Base-by-base conservation (phyloP, 2,329 filamentous ascomycete species). In the Parafenestella ontariensis region DNA sequence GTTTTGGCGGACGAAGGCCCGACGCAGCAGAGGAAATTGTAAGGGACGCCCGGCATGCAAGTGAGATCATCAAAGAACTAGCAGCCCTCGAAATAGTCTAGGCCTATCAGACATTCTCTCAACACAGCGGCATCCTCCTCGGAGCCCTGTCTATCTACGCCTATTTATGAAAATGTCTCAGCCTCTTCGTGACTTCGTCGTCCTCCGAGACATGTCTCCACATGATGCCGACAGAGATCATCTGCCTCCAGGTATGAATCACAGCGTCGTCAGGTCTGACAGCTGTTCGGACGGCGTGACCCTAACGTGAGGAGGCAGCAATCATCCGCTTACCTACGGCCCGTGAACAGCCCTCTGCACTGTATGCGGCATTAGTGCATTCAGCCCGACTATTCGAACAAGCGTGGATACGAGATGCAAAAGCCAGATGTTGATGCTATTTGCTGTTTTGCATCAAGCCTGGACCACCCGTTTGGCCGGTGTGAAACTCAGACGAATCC, bases 271-370 rank as follows among this genome's bases (percentile, higher is more conserved):
- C 46, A 40, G 40, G 43, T 10, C 41, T 31, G 52, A 41, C 55
- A 50, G 36, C 45, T 26, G 54, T 49, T 37, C 26, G 23, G 56
- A 46, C 41, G 45, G 26, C 53, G 45, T 52, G 49, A 56, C 54
- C 13, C 1, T 1, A n/a, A 21, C 20, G 23, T 28, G 42, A 13
- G 31, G 55, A 52, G 50, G 52, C 43, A 54, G 47, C 53, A 56
- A 26, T 39, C 45, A 11, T 52, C 42, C 64, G 64, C 65, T 64
- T 68, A 64, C 24, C 29, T 21, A 34, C 64, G 65, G 65, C 48
- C 64, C 65, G 64, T 46, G 40, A 54, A 54, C 60, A 61, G 34
- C 59, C 56, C 39, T 36, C 33, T 46, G 44, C 17, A 41, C 28
- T 20, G 37, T 11, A 15, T 26, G 34, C 15, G n/a, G 36, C 39